Evolutionary conservation across 2,329 filamentous ascomycete species (phyloP).

Genomic region (Cercospora sp.): DNA sequence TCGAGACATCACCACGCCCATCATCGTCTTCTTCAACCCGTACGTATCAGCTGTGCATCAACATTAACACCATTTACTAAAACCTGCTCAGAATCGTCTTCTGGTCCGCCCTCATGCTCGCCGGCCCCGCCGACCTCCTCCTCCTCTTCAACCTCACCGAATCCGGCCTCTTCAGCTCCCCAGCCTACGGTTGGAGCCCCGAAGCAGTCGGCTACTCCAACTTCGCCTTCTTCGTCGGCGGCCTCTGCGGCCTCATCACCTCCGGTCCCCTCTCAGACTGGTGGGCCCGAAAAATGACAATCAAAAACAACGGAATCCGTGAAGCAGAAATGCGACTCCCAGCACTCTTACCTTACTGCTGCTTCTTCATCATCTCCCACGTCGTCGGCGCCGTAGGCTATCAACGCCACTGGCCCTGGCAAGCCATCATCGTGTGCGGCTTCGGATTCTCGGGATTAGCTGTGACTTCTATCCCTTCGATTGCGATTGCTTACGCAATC

Average conservation of each 20-base stretch:
- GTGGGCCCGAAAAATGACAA: conserved; percentile 53
- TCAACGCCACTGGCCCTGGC: conserved; percentile 52
- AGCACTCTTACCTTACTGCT: conserved; percentile 52
- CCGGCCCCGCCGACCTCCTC: conserved; percentile 43
- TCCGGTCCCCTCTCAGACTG: conserved; percentile 58
- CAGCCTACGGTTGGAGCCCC: conserved; percentile 48
- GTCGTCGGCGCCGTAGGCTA: conserved; percentile 53
- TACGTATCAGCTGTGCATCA: neutral
- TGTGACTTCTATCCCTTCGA: conserved; percentile 47
- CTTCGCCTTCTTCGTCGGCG: conserved; percentile 48
- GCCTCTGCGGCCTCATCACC: conserved; percentile 47
- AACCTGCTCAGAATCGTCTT: conserved; percentile 44
- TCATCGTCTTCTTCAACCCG: conserved; percentile 49
- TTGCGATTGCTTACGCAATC: conserved; percentile 48
- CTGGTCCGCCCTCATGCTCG: conserved; percentile 41
- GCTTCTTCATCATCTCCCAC: conserved; percentile 52
- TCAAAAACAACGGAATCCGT: conserved; percentile 56
- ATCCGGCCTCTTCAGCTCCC: conserved; percentile 46
- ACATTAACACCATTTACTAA: too few species aligned
- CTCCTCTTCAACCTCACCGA: conserved; percentile 56
- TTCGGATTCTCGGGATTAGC: conserved; percentile 48
- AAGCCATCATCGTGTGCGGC: conserved; percentile 51
- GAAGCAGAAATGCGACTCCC: conserved; percentile 63
- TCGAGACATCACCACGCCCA: conserved; percentile 43
- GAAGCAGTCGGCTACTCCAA: conserved; percentile 53